A percentile compares a stretch with the other conserved stretches of the same genome.
phyloP scores from a whole-genome alignment of 495 filamentous ascomycete species.

The Penicillium salamii region DNA sequence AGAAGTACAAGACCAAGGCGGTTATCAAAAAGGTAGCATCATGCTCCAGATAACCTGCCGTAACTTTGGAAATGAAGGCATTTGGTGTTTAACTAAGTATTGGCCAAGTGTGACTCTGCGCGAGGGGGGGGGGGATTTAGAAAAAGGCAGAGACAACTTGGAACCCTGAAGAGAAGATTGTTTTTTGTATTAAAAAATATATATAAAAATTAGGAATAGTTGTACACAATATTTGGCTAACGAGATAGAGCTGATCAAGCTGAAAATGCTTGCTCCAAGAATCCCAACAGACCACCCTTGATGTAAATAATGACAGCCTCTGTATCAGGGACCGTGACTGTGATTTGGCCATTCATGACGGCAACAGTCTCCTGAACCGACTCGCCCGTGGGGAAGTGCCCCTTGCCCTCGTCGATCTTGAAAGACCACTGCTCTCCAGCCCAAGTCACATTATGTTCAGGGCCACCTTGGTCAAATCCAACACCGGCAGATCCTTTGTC shows the following conservation, averaged over 20 bases:
- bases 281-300: neutral
- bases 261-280: neutral
- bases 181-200: neutral
- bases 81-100: no score
- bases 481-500: slow-evolving; percentile 17
- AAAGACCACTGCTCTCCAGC: slow-evolving; percentile 26
- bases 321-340: slow-evolving; percentile 1
- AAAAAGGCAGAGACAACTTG: no score
- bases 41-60: no score
- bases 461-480: slow-evolving; percentile 21
- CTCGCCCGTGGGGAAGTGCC: slow-evolving; percentile 3
- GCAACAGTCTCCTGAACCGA: slow-evolving; percentile 1
- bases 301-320: slow-evolving; percentile 10
- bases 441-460: slow-evolving; percentile 23
- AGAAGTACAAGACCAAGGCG: no score
- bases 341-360: neutral
- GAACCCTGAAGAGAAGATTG: no score
- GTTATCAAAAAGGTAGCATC: no score
- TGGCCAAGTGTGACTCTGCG: no score
- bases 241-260: neutral
- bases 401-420: slow-evolving; percentile 16
- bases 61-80: no score
- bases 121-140: no score
- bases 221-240: neutral
- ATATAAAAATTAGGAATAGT: neutral